Evolutionary conservation across 306 rosid species (phyloP).

Genomic region (Macrotyloma uniflorum): DNA sequence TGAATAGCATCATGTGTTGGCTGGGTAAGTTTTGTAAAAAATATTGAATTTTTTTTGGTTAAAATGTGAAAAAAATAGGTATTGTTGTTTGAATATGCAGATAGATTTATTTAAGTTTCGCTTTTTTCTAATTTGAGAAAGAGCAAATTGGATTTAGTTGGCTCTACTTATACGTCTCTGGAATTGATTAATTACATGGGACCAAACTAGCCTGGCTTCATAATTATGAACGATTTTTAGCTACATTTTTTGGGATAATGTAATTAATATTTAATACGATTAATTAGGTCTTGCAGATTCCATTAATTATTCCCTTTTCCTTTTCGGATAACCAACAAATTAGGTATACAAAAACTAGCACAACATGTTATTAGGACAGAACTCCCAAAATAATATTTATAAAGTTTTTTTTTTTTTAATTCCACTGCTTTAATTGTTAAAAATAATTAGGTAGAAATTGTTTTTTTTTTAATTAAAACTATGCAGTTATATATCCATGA

Average conservation of each 20-base stretch:
- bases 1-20: conserved; percentile 22
- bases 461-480: neutral
- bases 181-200: conserved; percentile 34
- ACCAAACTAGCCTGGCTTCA: conserved; percentile 31
- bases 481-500: neutral
- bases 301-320: conserved; percentile 15
- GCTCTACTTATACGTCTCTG: conserved; percentile 26
- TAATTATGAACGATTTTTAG: conserved; percentile 5
- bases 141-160: conserved; percentile 1
- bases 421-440: neutral
- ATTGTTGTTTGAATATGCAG: neutral
- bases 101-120: neutral
- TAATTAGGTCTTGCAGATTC: conserved; percentile 32
- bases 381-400: neutral
- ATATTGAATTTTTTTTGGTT: neutral
- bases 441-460: neutral
- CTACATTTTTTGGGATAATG: neutral
- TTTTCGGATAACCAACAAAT: neutral
- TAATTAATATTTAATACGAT: neutral
- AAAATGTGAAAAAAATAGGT: neutral
- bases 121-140: neutral
- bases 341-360: neutral
- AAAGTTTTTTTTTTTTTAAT: neutral
- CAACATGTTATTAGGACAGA: neutral
- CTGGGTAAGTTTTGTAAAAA: conserved; percentile 21